phyloP scores from a whole-genome alignment of 2,329 filamentous ascomycete genomes.

The Stagonosporopsis chrysanthemi region DNA sequence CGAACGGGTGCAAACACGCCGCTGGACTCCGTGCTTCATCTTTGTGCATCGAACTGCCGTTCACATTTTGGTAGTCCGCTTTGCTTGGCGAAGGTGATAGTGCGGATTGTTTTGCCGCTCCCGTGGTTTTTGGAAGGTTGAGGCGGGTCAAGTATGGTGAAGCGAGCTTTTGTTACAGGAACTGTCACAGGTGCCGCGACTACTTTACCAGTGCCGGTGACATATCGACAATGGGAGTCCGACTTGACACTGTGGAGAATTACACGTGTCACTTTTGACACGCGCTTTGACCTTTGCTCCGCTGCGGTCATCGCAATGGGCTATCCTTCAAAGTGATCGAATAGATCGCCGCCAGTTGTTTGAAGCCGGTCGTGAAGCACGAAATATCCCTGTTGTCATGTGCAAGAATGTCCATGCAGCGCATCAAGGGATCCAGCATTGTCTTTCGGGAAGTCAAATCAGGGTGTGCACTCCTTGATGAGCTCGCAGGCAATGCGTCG shows the following conservation, averaged over 20 bases:
- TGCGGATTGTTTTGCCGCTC: neutral
- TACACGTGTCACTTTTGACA: neutral
- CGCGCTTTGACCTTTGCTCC: neutral
- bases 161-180: constrained; percentile 10
- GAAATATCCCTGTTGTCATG: constrained; percentile 22
- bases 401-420: constrained; percentile 26
- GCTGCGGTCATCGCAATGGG: neutral
- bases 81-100: neutral
- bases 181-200: constrained; percentile 13
- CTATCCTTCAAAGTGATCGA: constrained; percentile 10
- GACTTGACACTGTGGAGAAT: neutral
- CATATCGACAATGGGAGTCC: neutral
- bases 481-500: constrained; percentile 14
- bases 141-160: constrained; percentile 1
- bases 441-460: constrained; percentile 23
- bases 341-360: constrained; percentile 20
- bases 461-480: constrained; percentile 1
- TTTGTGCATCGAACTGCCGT: neutral
- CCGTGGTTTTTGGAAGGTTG: constrained; percentile 2
- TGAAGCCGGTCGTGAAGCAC: constrained; percentile 27
- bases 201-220: neutral
- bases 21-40: constrained; percentile 12
- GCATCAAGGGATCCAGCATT: constrained; percentile 23
- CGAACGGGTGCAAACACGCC: constrained; percentile 13
- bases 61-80: neutral